Evolutionary conservation across 306 rosid species (phyloP), one percentile per base, ranked within the genome.

Genomic region (Vigna reflexopilosa): DNA sequence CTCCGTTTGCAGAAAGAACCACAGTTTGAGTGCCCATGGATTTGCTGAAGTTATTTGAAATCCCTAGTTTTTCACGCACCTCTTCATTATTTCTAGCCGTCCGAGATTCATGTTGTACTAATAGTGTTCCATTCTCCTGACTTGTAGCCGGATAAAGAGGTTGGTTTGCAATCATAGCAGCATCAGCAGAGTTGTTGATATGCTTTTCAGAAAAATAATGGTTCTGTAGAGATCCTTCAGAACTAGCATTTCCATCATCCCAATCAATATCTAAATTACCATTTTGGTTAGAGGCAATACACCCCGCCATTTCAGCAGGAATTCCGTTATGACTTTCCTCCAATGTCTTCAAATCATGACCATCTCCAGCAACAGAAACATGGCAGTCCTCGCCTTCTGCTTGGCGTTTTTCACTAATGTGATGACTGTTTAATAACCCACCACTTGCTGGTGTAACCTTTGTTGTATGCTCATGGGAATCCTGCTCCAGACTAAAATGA

Each of bases 401-500:
- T 89, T 78, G 84, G 63, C 61, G 85, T 65, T 74, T 84, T 78
- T 78, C 86, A 47, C 64, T 34, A 24, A 82, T 5, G 45, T 32
- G 70, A 52, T 62, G 54, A 70, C 57, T 56, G 15, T 82, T 81
- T 70, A 75, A 74, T 67, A 75, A 65, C 52, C 66, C 70, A 19
- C 16, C 72, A 73, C 74, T 70, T 30, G 55, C 70, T 13, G 72
- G 77, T 50, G 50, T 54, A 67, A 77, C 47, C 68, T 81, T 88
- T 71, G 72, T 70, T 44, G 38, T 67, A 20, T 26, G 72, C 71
- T 83, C 87, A 6, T 83, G 85, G 42, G 89, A 74, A 77, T 85
- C 97, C 82, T 79, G 84, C 78, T 95, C 98, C 72, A 95, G 82
- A 87, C 99, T 95, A 90, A 86, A 90, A 95, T 50, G 36, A 61